Conservation (phyloP, 192 early-diverging fungal genomes). For the Thamnidium elegans region DNA sequence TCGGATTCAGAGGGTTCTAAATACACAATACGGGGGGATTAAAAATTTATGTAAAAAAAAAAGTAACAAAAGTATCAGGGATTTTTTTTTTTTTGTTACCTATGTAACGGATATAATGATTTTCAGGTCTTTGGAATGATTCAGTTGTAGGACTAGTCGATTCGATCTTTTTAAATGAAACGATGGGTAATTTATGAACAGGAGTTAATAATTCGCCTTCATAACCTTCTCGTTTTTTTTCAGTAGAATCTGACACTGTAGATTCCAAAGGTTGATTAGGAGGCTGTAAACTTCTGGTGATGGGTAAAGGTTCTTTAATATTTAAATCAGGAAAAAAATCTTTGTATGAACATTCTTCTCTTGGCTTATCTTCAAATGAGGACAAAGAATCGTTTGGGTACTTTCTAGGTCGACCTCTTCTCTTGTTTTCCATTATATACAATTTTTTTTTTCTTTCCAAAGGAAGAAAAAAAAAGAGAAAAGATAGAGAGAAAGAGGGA, state of each 20-base stretch:
- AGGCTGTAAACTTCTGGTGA: slow-evolving; percentile 27
- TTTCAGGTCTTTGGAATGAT: slow-evolving; percentile 55
- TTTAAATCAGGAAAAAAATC: slow-evolving; percentile 84
- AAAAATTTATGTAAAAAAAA: not conserved
- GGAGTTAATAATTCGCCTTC: not conserved
- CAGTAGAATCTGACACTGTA: no score
- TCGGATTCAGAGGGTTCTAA: slow-evolving; percentile 58
- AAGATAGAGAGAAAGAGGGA: not conserved
- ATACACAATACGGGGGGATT: not conserved
- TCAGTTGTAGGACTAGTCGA: slow-evolving; percentile 1
- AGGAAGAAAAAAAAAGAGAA: slow-evolving; percentile 7
- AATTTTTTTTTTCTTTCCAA: not conserved
- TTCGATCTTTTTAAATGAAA: not conserved
- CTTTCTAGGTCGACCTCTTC: slow-evolving; percentile 24
- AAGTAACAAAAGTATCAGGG: no score
- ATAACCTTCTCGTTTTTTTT: not conserved
- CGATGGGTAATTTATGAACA: not conserved
- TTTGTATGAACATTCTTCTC: slow-evolving; percentile 81
- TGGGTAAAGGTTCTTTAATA: slow-evolving; percentile 41
- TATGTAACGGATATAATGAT: slow-evolving; percentile 71
- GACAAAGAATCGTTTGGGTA: not conserved
- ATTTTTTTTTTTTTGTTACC: slow-evolving; percentile 31
- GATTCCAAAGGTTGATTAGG: no score
- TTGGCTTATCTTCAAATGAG: slow-evolving; percentile 49
- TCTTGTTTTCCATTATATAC: slow-evolving; percentile 5